Evolutionary conservation across 1,284 basidiomycete genomes (phyloP).

Genomic region (Microbotryum silenes-acaulis): DNA sequence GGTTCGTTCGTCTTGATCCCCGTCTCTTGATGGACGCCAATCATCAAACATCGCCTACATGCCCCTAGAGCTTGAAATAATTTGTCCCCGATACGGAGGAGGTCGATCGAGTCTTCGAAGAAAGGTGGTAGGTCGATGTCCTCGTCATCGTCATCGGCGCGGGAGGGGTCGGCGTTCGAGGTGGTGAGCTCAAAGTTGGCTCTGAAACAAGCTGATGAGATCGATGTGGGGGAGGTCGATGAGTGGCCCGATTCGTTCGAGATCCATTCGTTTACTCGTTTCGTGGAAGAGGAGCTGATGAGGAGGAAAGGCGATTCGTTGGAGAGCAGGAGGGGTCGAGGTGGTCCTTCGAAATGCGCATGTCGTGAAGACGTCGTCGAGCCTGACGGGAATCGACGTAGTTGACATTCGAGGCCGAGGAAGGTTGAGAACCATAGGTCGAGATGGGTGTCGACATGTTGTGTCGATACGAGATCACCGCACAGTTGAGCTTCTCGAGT

Average conservation of each 20-base stretch:
- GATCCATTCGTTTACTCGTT: slow-evolving; percentile 15
- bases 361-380: slow-evolving; percentile 9
- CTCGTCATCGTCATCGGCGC: background rate
- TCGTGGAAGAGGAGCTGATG: slow-evolving; percentile 14
- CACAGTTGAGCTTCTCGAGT: slow-evolving; percentile 8
- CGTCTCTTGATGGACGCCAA: slow-evolving; percentile 22
- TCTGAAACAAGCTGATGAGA: slow-evolving; percentile 17
- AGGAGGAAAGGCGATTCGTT: slow-evolving; percentile 32
- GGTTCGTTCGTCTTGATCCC: slow-evolving; percentile 15
- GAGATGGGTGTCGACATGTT: slow-evolving; percentile 1
- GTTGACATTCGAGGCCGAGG: background rate
- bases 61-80: slow-evolving; percentile 11
- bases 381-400: slow-evolving; percentile 4
- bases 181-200: slow-evolving; percentile 18
- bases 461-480: slow-evolving; percentile 6
- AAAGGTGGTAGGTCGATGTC: slow-evolving; percentile 3
- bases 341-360: slow-evolving; percentile 12
- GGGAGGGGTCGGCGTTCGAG: background rate
- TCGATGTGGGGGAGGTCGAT: background rate
- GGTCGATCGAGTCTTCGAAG: slow-evolving; percentile 15
- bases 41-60: slow-evolving; percentile 27
- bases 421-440: slow-evolving; percentile 21
- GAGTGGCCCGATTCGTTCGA: background rate
- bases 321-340: slow-evolving; percentile 16
- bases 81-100: slow-evolving; percentile 6